These are phyloP conservation scores for Lyophyllum semitale DNA, from an alignment of 768 basidiomycete species.

Conservation along the genomic window DNA sequence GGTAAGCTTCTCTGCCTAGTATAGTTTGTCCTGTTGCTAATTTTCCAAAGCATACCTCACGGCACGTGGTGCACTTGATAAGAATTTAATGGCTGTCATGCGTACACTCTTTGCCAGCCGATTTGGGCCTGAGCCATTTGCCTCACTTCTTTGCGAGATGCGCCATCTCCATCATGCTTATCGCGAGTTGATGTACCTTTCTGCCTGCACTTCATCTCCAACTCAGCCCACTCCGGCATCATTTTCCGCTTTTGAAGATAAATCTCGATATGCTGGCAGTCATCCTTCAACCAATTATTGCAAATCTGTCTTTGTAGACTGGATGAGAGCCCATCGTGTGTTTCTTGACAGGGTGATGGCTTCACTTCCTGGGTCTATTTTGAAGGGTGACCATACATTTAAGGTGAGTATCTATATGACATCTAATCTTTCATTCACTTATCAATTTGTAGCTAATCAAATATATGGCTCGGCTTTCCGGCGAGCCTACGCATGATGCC, in stretches of 20 bases:
- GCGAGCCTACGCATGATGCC: background rate
- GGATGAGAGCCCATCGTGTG: conserved; percentile 1
- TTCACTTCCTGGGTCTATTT: background rate
- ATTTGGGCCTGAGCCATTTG: no score
- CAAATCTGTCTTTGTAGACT: conserved; percentile 1
- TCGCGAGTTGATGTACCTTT: background rate
- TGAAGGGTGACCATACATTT: conserved; percentile 6
- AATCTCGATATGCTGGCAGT: background rate
- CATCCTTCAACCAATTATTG: background rate
- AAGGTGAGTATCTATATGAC: background rate
- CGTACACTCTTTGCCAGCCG: no score
- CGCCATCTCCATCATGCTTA: background rate
- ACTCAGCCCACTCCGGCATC: background rate
- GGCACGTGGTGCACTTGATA: no score
- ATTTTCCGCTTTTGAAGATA: conserved; percentile 1
- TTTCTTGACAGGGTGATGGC: background rate
- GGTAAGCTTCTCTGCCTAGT: no score
- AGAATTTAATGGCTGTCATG: no score
- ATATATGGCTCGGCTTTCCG: background rate
- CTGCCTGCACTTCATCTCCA: background rate
- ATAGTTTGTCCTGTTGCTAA: no score
- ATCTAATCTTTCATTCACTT: background rate
- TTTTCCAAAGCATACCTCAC: no score
- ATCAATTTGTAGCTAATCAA: background rate
- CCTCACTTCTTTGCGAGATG: no score